These are phyloP conservation scores for Daedaleopsis nitida DNA, from an alignment of 768 basidiomycete species.

Conservation along the genomic window DNA sequence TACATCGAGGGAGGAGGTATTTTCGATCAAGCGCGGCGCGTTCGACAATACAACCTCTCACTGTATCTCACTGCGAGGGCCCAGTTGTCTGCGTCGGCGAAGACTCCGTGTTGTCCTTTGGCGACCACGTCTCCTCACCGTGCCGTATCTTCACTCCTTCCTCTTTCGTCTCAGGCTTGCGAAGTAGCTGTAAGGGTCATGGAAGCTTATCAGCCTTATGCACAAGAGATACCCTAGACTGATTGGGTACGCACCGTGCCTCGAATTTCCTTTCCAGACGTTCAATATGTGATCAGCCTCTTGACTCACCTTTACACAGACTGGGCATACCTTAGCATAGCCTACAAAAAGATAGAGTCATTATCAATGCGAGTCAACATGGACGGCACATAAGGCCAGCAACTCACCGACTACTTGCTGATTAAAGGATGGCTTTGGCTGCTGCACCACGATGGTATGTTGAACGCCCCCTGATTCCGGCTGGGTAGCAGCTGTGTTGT, in stretches of 20 bases:
- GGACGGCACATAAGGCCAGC: too few species aligned
- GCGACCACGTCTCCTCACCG: constrained; percentile 18
- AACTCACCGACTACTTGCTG: constrained; percentile 17
- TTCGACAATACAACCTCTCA: background rate
- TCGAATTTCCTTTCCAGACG: constrained; percentile 9
- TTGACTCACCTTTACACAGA: background rate
- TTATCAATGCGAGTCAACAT: too few species aligned
- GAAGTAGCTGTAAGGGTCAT: background rate
- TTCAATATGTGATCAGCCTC: background rate
- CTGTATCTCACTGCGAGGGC: too few species aligned
- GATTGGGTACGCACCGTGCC: constrained; percentile 9
- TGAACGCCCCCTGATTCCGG: constrained; percentile 9
- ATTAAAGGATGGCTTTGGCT: constrained; percentile 11
- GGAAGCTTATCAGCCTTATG: too few species aligned
- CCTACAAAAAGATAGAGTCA: background rate
- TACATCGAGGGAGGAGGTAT: background rate
- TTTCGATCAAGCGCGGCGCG: too few species aligned
- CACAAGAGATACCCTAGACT: background rate
- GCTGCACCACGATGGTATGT: constrained; percentile 6
- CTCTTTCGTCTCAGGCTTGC: constrained; percentile 15
- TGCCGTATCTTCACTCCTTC: constrained; percentile 16
- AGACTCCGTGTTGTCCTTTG: background rate
- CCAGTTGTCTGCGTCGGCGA: background rate
- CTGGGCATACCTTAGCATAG: constrained; percentile 8
- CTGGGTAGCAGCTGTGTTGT: constrained; percentile 8